Conservation (phyloP, 2,329 filamentous ascomycete genomes). For the Alternaria angustiovoidea region DNA sequence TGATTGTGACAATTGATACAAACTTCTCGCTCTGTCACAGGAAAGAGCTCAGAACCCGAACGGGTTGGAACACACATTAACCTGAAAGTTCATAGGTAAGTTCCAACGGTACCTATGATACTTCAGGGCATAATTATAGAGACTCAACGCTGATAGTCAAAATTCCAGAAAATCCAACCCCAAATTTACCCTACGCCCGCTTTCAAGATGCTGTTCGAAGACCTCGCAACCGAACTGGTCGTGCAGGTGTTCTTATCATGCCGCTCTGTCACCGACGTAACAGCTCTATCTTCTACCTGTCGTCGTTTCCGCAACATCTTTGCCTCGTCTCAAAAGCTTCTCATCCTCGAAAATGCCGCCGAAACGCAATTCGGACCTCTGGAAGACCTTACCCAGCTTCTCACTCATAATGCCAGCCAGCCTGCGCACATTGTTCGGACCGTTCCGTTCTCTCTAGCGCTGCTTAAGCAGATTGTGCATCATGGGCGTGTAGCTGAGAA, state of each 20-base stretch:
- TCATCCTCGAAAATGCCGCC: slow-evolving; percentile 62
- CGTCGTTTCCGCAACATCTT: slow-evolving; percentile 63
- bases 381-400: slow-evolving; percentile 65
- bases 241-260: slow-evolving; percentile 65
- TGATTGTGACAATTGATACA: neutral
- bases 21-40: neutral
- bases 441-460: slow-evolving; percentile 62
- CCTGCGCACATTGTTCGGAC: slow-evolving; percentile 62
- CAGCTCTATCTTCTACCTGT: slow-evolving; percentile 63
- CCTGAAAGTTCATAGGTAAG: slow-evolving; percentile 15
- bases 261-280: slow-evolving; percentile 60
- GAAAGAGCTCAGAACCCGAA: neutral
- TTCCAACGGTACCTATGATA: neutral
- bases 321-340: slow-evolving; percentile 61
- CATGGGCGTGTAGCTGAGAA: slow-evolving; percentile 64
- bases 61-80: neutral
- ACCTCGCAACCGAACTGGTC: slow-evolving; percentile 66
- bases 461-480: slow-evolving; percentile 64
- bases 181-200: slow-evolving; percentile 3
- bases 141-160: slow-evolving; percentile 4
- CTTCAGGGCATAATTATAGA: neutral
- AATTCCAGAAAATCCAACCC: neutral
- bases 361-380: slow-evolving; percentile 67
- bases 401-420: slow-evolving; percentile 68
- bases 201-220: slow-evolving; percentile 61